phyloP scores from a whole-genome alignment of 2,329 filamentous ascomycete species.

The Talaromyces sp. region DNA sequence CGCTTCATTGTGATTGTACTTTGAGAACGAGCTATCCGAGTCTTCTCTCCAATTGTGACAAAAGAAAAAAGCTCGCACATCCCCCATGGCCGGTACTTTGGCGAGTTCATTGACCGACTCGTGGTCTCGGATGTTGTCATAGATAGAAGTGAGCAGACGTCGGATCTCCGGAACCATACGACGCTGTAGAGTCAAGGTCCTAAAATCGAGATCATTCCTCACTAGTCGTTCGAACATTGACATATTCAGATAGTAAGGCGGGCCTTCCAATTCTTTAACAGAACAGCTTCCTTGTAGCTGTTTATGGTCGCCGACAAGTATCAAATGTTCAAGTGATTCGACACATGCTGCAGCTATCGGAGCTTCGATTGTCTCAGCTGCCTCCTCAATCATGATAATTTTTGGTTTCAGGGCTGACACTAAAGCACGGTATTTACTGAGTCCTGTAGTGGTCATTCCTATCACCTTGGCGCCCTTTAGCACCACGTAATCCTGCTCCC shows the following conservation, averaged over 20 bases:
- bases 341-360: conserved; percentile 57
- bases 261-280: conserved; percentile 52
- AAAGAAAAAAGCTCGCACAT: conserved; percentile 57
- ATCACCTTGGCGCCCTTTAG: conserved; percentile 57
- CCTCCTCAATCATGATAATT: conserved; percentile 71
- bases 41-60: conserved; percentile 61
- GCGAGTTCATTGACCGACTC: conserved; percentile 50
- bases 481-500: conserved; percentile 56
- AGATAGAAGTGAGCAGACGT: conserved; percentile 57
- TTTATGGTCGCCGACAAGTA: conserved; percentile 73
- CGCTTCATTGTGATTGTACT: conserved; percentile 66
- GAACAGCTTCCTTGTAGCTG: conserved; percentile 67
- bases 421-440: conserved; percentile 72
- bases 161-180: conserved; percentile 67
- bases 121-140: conserved; percentile 56
- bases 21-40: conserved; percentile 59
- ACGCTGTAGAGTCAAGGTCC: conserved; percentile 63
- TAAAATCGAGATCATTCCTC: conserved; percentile 58
- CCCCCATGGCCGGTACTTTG: conserved; percentile 59
- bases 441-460: conserved; percentile 70
- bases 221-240: conserved; percentile 78
- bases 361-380: conserved; percentile 63
- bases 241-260: conserved; percentile 63
- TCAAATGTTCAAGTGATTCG: conserved; percentile 58
- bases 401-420: conserved; percentile 61